phyloP scores from a whole-genome alignment of 2,329 filamentous ascomycete species.

The Cladosporium velox region DNA sequence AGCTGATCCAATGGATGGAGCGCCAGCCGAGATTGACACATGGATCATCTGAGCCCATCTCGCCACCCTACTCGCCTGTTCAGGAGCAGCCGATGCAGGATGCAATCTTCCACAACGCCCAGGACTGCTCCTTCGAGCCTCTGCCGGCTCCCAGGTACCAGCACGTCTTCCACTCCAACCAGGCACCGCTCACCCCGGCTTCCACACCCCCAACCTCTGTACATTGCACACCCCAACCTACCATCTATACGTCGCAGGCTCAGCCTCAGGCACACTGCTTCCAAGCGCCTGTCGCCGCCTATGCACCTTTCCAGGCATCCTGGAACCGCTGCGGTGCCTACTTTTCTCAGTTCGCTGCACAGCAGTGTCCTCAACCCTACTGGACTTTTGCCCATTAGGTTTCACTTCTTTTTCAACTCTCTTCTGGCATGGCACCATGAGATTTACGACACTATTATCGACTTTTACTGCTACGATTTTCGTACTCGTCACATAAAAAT shows the following conservation, averaged over 20 bases:
- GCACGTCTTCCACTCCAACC: conserved; percentile 9
- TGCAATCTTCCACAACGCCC: conserved; percentile 13
- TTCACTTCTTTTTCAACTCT: neutral
- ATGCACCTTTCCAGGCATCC: conserved; percentile 15
- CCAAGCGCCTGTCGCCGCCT: conserved; percentile 17
- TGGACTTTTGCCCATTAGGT: conserved; percentile 19
- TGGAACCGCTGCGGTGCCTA: conserved; percentile 21
- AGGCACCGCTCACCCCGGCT: conserved; percentile 12
- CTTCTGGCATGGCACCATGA: conserved; percentile 19
- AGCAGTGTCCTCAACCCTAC: conserved; percentile 21
- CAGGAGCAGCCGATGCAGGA: conserved; percentile 34
- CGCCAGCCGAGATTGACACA: conserved; percentile 73
- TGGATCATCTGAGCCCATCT: conserved; percentile 44
- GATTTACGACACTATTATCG: conserved; percentile 19
- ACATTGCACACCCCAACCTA: conserved; percentile 32
- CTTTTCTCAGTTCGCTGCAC: conserved; percentile 21
- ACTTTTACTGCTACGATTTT: conserved; percentile 17
- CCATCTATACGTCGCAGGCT: conserved; percentile 30
- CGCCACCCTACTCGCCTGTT: conserved; percentile 46
- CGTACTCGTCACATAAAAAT: conserved; percentile 15
- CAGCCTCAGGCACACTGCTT: conserved; percentile 18
- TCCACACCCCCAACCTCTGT: conserved; percentile 32
- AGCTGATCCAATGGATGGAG: conserved; percentile 60
- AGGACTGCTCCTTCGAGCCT: conserved; percentile 28
- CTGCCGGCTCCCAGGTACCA: conserved; percentile 34